These are phyloP conservation scores for Panicum miliaceum DNA, from an alignment of 176 grass and related monocot species.

Conservation along the genomic window DNA sequence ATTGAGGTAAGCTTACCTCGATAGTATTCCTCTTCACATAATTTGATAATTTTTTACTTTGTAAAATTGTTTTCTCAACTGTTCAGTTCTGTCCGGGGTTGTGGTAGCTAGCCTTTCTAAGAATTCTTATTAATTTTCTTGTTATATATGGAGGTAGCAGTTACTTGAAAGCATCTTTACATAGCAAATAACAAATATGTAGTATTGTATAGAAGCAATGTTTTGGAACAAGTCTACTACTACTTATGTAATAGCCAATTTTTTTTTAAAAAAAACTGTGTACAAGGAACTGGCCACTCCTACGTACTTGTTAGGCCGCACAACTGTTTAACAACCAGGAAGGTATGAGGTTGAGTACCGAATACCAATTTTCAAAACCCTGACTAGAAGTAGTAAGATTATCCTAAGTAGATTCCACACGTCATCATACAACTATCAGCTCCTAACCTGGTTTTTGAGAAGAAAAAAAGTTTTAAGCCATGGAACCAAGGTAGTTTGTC, in stretches of 20 bases:
- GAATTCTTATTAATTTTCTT: neutral
- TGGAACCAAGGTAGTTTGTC: slow-evolving; percentile 23
- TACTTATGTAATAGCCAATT: too few species aligned
- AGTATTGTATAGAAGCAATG: neutral
- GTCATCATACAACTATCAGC: neutral
- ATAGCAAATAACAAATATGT: neutral
- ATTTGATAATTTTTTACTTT: neutral
- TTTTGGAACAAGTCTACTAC: neutral
- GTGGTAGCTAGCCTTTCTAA: neutral
- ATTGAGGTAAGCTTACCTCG: slow-evolving; percentile 16
- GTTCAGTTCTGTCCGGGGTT: neutral
- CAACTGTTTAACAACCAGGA: neutral
- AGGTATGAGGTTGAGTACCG: too few species aligned
- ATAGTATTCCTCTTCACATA: neutral
- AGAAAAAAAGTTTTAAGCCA: neutral
- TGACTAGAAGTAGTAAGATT: too few species aligned
- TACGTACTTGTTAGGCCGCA: neutral
- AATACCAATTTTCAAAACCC: too few species aligned
- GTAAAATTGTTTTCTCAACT: neutral
- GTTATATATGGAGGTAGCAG: neutral
- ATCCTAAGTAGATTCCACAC: neutral
- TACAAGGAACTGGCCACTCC: neutral
- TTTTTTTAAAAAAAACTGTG: too few species aligned
- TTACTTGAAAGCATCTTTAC: neutral
- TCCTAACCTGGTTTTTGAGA: neutral